These are phyloP conservation scores for Pichia terricola DNA, from an alignment of 1,139 yeast species.

Conservation along the genomic window DNA sequence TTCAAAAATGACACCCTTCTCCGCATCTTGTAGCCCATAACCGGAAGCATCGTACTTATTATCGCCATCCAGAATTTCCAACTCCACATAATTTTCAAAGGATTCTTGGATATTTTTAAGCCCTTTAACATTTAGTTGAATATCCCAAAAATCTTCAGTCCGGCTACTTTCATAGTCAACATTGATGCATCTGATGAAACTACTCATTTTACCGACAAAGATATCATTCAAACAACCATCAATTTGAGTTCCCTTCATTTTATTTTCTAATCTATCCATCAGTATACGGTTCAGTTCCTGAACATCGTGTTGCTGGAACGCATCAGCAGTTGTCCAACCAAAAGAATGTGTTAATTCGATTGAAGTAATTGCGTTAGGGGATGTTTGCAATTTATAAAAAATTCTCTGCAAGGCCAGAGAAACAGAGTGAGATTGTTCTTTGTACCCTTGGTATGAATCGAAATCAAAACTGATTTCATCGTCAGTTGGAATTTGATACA, in stretches of 20 bases:
- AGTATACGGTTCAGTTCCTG: constrained; percentile 91
- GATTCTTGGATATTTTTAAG: constrained; percentile 64
- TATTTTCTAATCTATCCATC: constrained; percentile 87
- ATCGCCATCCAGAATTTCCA: constrained; percentile 87
- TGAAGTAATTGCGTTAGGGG: constrained; percentile 73
- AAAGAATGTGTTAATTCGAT: constrained; percentile 79
- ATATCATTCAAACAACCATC: constrained; percentile 73
- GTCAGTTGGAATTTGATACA: constrained; percentile 80
- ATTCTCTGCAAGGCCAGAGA: constrained; percentile 81
- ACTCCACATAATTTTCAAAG: constrained; percentile 78
- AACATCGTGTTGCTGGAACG: constrained; percentile 96
- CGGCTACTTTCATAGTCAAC: constrained; percentile 94
- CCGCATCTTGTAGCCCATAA: constrained; percentile 89
- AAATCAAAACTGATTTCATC: constrained; percentile 28
- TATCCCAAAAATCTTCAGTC: constrained; percentile 95
- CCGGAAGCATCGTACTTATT: constrained; percentile 93
- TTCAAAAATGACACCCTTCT: constrained; percentile 89
- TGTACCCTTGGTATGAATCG: constrained; percentile 19
- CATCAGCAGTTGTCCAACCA: constrained; percentile 96
- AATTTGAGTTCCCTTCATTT: constrained; percentile 83
- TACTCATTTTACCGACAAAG: constrained; percentile 95
- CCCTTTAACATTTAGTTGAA: constrained; percentile 87
- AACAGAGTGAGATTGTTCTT: constrained; percentile 34
- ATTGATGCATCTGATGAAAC: constrained; percentile 83
- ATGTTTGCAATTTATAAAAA: constrained; percentile 68